Evolutionary conservation across 129 eudicot species (phyloP), one percentile per base, ranked within the genome.

Genomic region (Gnaphalium uliginosum): DNA sequence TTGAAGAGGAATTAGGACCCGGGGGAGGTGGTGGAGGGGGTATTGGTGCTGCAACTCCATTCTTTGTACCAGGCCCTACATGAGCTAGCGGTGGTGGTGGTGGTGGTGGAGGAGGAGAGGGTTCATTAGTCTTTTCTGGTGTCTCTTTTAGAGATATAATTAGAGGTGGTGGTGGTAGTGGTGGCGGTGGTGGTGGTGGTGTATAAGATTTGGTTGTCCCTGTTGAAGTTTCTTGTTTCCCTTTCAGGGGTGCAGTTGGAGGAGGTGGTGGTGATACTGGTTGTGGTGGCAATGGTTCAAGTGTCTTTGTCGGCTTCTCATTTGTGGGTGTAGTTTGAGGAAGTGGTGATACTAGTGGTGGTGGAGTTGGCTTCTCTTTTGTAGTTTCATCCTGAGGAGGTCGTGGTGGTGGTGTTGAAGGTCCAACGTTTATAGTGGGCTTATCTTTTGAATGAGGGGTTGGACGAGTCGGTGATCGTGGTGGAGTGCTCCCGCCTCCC

Each of bases 1-100:
- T 21, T 11, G 21, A 22, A 13, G 51, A 4, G 43, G 71, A 24
- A 43, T 23, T 77, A 11, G 76, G 80, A 24, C 66, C 77, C 43
- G 79, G 72, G 19, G 83, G 79, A 41, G 83, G 83, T 43, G 78
- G 85, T 66, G 93, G 98, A 11, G 91, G 96, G 61, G 96, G 92
- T 13, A 11, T 24, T 68, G 62, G 13, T 30, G 97, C 86, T 54
- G 84, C 26, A 56, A 19, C 61, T 56, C 53, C 53, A 46, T 13
- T 46, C 1, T 14, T 46, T 46, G 53, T 46, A 46, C 18, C 53
- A 2, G 53, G 53, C 53, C n/a, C 61, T 27, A 81, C 82, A n/a
- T 48, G 71, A 37, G 78, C 63, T 33, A 53, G 79, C 48, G 69
- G 76, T 57, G 89, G 89, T 72, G 92, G 76, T 22, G 86, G 80